Evolutionary conservation across 495 filamentous ascomycete species (phyloP), one percentile per base, ranked within the genome.

Genomic region (Xylaria palmicola): DNA sequence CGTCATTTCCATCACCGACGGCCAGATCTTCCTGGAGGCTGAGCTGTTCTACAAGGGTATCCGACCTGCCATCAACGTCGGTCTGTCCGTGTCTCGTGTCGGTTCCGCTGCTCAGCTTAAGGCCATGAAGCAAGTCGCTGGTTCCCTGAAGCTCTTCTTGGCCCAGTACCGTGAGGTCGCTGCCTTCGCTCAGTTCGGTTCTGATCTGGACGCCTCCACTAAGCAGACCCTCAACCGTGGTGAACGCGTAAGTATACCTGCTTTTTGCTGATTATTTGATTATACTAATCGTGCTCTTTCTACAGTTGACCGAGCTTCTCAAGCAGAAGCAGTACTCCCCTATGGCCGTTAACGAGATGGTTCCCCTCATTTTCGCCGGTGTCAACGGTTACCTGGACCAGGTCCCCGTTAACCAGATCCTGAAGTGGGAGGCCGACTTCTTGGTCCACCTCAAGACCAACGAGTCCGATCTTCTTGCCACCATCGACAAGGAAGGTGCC

Each of bases 21-120:
- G 94, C 60, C 94, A 98, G 84, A 98, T 98, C 80, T 98, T 98
- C 91, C 87, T 98, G 86, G 94, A 98, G 83, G 76, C 95, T 67
- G 94, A 98, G 77, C 86, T 98, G 64, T 98, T 98, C 90, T 98
- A 98, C 89, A 98, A 98, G 90, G 94, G 94, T 96, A 81, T 98
- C 81, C 95, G 94, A 75, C 94, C 94, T 69, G 94, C 94, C 82
- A 98, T 98, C 83, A 98, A 98, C 87, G 94, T 98, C 88, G 94
- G 94, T 94, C 90, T 98, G 59, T 98, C 94, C 73, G 94, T 98
- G 65, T 98, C 94, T 74, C 94, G 94, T 89, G 94, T 98, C 87
- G 94, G 94, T 77, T 98, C 94, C 72, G 92, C 94, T 76, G 94
- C 94, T 74, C 94, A 98, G 85, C 88, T 98, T 81, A 98, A 98